A percentile compares a stretch with the other conserved stretches of the same genome.
Evolutionary conservation across 2,329 filamentous ascomycete genomes (phyloP).

Genomic region (Cladosporium sp.): DNA sequence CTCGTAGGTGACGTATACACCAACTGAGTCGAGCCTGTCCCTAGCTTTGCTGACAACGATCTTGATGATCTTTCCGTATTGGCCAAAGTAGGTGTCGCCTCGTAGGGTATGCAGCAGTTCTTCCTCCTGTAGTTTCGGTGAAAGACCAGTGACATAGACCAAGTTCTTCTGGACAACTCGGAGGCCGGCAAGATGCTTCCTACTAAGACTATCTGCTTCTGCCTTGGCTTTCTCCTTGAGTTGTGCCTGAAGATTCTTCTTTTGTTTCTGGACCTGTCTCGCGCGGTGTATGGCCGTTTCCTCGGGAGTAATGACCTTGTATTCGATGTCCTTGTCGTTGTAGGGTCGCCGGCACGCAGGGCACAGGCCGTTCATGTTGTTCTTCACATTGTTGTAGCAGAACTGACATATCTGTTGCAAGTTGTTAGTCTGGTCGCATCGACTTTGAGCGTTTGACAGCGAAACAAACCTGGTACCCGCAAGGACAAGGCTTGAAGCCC

Average conservation of each 20-base stretch:
- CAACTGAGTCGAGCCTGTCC: slow-evolving; percentile 79
- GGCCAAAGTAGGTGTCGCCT: slow-evolving; percentile 90
- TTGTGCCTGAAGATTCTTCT: slow-evolving; percentile 82
- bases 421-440: slow-evolving; percentile 14
- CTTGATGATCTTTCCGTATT: slow-evolving; percentile 97
- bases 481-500: slow-evolving; percentile 95
- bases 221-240: slow-evolving; percentile 96
- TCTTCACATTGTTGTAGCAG: slow-evolving; percentile 99
- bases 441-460: slow-evolving; percentile 22
- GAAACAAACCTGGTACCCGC: slow-evolving; percentile 80
- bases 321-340: slow-evolving; percentile 95
- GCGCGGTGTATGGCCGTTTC: slow-evolving; percentile 74
- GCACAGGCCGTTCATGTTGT: slow-evolving; percentile 93
- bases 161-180: slow-evolving; percentile 97
- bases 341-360: slow-evolving; percentile 95
- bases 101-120: slow-evolving; percentile 85
- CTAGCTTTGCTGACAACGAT: slow-evolving; percentile 98
- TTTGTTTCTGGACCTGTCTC: slow-evolving; percentile 75
- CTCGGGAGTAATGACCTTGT: slow-evolving; percentile 90
- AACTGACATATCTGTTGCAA: slow-evolving; percentile 86
- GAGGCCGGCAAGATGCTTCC: slow-evolving; percentile 92
- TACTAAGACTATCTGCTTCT: slow-evolving; percentile 90
- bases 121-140: slow-evolving; percentile 86
- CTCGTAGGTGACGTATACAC: slow-evolving; percentile 97
- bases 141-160: slow-evolving; percentile 94